Evolutionary conservation across 176 grass and related monocot genomes (phyloP), one percentile per base, ranked within the genome.

Genomic region (Stipa capillata): DNA sequence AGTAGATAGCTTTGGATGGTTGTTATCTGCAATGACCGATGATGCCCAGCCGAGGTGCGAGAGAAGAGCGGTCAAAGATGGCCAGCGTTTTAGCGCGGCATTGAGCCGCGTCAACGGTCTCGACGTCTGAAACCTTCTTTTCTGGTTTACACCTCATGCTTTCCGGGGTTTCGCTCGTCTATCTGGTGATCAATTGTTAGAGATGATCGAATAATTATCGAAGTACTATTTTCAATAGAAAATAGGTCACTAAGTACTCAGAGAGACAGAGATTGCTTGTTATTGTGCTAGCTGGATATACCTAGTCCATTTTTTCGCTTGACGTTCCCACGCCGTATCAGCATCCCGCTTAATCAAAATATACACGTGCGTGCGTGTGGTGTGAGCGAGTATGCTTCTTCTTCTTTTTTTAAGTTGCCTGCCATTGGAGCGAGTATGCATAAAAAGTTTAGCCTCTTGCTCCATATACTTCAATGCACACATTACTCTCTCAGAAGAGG

Each of bases 101-200:
- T n/a, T n/a, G n/a, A n/a, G n/a, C n/a, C 54, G 20, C 45, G 85
- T 87, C 85, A 87, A 63, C 44, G 72, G 62, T 28, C 35, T 11
- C 25, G n/a, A 14, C 6, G 52, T 31, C 66, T 2, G n/a, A 5
- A 33, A 1, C 2, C 2, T 1, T 17, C n/a, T 48, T 80, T 66
- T 47, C 6, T n/a, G 10, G 10, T 36, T 28, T 8, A 0, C 1
- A 8, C 41, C 78, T 47, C 15, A 0, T 1, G 2, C 5, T 14
- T 33, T 47, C 17, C 11, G 17, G 18, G 45, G 34, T 72, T 72
- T 52, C 14, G 14, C 31, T 17, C 42, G 8, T 3, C 41, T 43
- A 14, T 43, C 11, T 3, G 41, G 41, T 43, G 41, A 3, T 4
- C 44, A 16, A 17, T 48, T 3, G 44, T 14, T 44, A 44, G 3